phyloP scores from a whole-genome alignment of 140 eudicot genomes.

The Ambrosia hybrid region DNA sequence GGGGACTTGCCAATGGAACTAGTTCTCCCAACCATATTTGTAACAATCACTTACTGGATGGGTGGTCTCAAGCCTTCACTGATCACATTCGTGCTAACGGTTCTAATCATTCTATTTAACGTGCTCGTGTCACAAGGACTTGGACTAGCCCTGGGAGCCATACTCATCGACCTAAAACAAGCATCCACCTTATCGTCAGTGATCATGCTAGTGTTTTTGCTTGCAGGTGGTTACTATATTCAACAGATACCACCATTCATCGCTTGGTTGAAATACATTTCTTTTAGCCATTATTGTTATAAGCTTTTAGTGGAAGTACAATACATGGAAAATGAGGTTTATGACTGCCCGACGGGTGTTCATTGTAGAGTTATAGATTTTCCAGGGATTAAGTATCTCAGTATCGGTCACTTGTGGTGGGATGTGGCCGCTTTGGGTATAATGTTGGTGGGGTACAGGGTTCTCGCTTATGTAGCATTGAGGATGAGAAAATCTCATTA shows the following conservation, averaged over 20 bases:
- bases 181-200: constrained; percentile 89
- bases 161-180: constrained; percentile 79
- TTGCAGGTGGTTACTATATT: constrained; percentile 88
- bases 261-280: constrained; percentile 75
- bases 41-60: constrained; percentile 83
- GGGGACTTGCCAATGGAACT: constrained; percentile 98
- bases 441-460: constrained; percentile 87
- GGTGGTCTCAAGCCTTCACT: constrained; percentile 81
- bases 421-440: constrained; percentile 77
- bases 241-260: constrained; percentile 79
- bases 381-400: constrained; percentile 66
- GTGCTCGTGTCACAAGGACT: constrained; percentile 95
- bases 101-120: constrained; percentile 66
- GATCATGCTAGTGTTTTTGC: constrained; percentile 78
- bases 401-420: constrained; percentile 49
- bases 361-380: constrained; percentile 62
- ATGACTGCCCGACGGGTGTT: constrained; percentile 52
- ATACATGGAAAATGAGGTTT: constrained; percentile 56
- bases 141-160: constrained; percentile 94
- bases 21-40: constrained; percentile 75
- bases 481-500: constrained; percentile 58
- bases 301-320: constrained; percentile 81
- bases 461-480: constrained; percentile 79
- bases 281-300: constrained; percentile 86
- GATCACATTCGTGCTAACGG: constrained; percentile 62